Percentiles rank a stretch among this genome's conserved stretches.
Evolutionary conservation across 2,329 filamentous ascomycete genomes (phyloP).

Genomic region (Neofusicoccum cordaticola): DNA sequence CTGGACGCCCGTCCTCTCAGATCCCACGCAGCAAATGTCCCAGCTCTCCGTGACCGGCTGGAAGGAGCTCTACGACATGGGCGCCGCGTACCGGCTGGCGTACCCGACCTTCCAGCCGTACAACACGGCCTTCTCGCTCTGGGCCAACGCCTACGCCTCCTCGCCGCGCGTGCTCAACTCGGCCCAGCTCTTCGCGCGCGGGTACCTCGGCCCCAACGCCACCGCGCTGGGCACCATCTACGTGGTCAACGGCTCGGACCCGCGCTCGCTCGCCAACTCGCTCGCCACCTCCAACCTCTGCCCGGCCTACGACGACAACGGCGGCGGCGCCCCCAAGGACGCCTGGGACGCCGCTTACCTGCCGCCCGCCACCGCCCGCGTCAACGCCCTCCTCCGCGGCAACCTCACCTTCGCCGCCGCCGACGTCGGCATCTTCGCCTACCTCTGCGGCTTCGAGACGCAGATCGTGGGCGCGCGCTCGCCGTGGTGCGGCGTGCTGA

Average conservation of each 20-base stretch:
- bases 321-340: conserved; percentile 47
- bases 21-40: conserved; percentile 56
- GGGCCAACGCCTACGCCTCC: conserved; percentile 61
- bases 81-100: conserved; percentile 46
- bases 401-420: conserved; percentile 51
- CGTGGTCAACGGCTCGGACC: conserved; percentile 56
- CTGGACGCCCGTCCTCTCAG: conserved; percentile 58
- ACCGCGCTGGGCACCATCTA: conserved; percentile 55
- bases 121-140: conserved; percentile 55
- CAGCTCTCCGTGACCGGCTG: conserved; percentile 61
- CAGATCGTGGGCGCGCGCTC: conserved; percentile 61
- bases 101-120: conserved; percentile 51
- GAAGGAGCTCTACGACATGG: conserved; percentile 59
- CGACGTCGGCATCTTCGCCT: conserved; percentile 60
- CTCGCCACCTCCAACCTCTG: conserved; percentile 63
- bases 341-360: conserved; percentile 53
- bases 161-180: conserved; percentile 59
- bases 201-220: conserved; percentile 58
- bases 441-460: conserved; percentile 69
- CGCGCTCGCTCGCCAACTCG: conserved; percentile 54
- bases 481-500: conserved; percentile 63
- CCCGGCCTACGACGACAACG: conserved; percentile 56
- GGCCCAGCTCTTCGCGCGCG: conserved; percentile 59
- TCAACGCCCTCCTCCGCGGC: conserved; percentile 51
- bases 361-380: conserved; percentile 52